Evolutionary conservation across 148 eudicot species (phyloP).

Genomic region (Vaccinium myrtillus): DNA sequence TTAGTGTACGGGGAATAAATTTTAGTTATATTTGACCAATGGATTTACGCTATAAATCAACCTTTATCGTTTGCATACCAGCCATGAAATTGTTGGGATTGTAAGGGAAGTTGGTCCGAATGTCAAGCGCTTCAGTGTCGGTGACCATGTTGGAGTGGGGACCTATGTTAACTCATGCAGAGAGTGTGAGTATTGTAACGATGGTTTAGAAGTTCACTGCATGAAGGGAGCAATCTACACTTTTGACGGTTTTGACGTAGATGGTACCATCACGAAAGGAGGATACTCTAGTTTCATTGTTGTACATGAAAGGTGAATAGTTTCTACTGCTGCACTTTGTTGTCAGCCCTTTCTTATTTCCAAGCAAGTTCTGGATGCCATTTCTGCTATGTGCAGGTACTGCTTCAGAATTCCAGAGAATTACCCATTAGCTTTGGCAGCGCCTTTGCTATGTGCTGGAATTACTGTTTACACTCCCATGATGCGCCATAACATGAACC

Average conservation of each 20-base stretch:
- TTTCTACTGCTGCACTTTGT: neutral
- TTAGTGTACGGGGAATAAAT: neutral
- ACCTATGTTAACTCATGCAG: conserved; percentile 82
- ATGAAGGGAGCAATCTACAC: conserved; percentile 54
- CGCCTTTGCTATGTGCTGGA: conserved; percentile 83
- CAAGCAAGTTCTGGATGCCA: conserved; percentile 8
- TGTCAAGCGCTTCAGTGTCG: conserved; percentile 64
- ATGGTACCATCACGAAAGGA: conserved; percentile 75
- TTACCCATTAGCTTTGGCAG: conserved; percentile 64
- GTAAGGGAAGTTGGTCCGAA: conserved; percentile 67
- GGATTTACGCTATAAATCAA: neutral
- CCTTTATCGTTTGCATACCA: conserved; percentile 13
- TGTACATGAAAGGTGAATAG: conserved; percentile 58
- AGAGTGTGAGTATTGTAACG: conserved; percentile 68
- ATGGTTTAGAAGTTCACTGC: conserved; percentile 59
- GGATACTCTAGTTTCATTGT: conserved; percentile 73
- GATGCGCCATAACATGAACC: conserved; percentile 73
- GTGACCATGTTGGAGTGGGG: conserved; percentile 84
- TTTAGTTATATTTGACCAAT: neutral
- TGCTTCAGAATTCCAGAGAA: conserved; percentile 52
- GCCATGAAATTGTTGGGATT: conserved; percentile 88
- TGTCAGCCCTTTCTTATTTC: neutral
- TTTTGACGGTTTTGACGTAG: conserved; percentile 56
- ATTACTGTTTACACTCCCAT: conserved; percentile 78
- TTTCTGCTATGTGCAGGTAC: neutral